Percentiles rank a stretch among this genome's conserved stretches.
Conservation (phyloP, 2,329 filamentous ascomycete species). For the Diaporthe aspalathi region DNA sequence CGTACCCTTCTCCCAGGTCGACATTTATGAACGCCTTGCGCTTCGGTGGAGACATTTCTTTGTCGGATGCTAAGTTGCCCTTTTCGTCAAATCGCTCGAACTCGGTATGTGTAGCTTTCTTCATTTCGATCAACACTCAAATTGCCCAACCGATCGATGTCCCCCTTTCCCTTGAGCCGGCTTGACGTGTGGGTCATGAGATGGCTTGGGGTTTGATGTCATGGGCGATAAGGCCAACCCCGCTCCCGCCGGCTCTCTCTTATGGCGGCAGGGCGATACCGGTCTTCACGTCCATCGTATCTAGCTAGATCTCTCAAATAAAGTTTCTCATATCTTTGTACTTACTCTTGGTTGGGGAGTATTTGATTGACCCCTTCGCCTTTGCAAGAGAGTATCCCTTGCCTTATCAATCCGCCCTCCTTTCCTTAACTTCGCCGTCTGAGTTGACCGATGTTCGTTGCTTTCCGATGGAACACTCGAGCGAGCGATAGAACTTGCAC, state of each 20-base stretch:
- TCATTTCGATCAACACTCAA: neutral
- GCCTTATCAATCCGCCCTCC: too few species aligned
- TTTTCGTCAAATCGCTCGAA: constrained; percentile 15
- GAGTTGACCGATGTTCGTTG: too few species aligned
- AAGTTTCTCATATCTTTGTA: too few species aligned
- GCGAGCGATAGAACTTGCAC: too few species aligned
- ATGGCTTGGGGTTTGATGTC: constrained; percentile 16
- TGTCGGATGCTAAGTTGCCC: neutral
- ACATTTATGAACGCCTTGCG: constrained; percentile 52
- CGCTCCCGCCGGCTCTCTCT: constrained; percentile 1
- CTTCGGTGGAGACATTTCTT: constrained; percentile 23
- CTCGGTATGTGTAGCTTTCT: constrained; percentile 16
- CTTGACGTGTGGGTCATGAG: neutral
- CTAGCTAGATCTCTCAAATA: too few species aligned
- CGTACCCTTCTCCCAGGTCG: constrained; percentile 60
- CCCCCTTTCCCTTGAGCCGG: neutral
- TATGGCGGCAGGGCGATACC: neutral
- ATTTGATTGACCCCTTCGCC: too few species aligned
- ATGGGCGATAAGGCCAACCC: constrained; percentile 23
- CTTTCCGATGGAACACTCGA: too few species aligned
- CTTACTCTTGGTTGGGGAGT: too few species aligned
- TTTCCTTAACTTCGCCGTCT: too few species aligned
- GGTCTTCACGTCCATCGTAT: neutral
- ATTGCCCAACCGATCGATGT: neutral
- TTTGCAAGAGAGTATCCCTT: too few species aligned